These are phyloP conservation scores for Penicillium cataractarum DNA, from an alignment of 495 filamentous ascomycete species.

Conservation along the genomic window DNA sequence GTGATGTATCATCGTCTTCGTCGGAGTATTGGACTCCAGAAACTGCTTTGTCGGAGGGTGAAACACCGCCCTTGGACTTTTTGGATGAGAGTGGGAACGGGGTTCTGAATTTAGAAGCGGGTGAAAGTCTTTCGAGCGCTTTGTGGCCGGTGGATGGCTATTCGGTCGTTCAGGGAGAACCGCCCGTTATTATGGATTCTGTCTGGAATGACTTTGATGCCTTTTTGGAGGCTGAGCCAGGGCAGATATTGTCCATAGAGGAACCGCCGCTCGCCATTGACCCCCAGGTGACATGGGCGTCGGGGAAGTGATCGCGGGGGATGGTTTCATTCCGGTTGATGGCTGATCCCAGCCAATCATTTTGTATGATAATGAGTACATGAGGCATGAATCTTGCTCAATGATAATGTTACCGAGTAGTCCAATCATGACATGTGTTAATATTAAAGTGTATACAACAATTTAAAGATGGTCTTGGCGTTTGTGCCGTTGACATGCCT, in stretches of 20 bases:
- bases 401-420: background rate
- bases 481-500: constrained; percentile 4
- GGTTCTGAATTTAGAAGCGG: constrained; percentile 23
- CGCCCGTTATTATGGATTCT: constrained; percentile 13
- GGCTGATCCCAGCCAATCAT: background rate
- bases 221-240: constrained; percentile 38
- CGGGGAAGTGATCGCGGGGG: constrained; percentile 6
- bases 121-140: constrained; percentile 1
- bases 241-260: constrained; percentile 18
- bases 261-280: constrained; percentile 16
- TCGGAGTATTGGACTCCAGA: constrained; percentile 15
- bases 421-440: background rate
- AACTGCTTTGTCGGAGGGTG: constrained; percentile 16
- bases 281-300: constrained; percentile 16
- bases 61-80: constrained; percentile 13
- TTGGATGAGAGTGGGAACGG: constrained; percentile 10
- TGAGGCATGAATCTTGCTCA: background rate
- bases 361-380: background rate
- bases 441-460: background rate
- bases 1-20: constrained; percentile 4
- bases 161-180: constrained; percentile 15
- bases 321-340: background rate
- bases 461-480: constrained; percentile 1
- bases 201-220: constrained; percentile 47
- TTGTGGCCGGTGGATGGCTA: constrained; percentile 11